Conservation (phyloP, 75 land plant species). For the Sequoiadendron giganteum region DNA sequence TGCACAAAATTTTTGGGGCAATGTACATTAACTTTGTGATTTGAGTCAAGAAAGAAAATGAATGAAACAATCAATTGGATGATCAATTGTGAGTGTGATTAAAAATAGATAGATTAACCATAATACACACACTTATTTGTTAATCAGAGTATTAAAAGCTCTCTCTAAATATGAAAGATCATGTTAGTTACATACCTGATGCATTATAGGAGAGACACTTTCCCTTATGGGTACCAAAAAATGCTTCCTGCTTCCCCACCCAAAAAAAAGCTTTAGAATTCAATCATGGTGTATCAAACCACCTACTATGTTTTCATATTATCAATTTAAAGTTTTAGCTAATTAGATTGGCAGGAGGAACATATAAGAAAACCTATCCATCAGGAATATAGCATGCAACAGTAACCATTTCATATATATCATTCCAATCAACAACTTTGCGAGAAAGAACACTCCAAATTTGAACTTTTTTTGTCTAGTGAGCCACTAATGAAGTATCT, state of each 20-base stretch:
- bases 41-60: too few relatives aligned
- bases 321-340: background rate
- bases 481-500: slow-evolving; percentile 91
- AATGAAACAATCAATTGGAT: too few relatives aligned
- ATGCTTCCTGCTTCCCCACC: slow-evolving; percentile 63
- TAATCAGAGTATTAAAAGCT: background rate
- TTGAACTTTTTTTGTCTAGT: slow-evolving; percentile 87
- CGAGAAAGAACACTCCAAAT: slow-evolving; percentile 86
- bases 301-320: background rate
- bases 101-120: background rate
- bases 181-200: slow-evolving; percentile 43
- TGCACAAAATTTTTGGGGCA: background rate
- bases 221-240: slow-evolving; percentile 92
- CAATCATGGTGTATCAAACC: background rate
- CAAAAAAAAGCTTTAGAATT: background rate
- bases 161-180: background rate
- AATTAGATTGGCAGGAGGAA: background rate
- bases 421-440: slow-evolving; percentile 85
- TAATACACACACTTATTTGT: too few relatives aligned
- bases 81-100: background rate
- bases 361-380: slow-evolving; percentile 61
- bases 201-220: slow-evolving; percentile 79
- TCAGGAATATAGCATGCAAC: slow-evolving; percentile 89
- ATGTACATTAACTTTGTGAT: too few relatives aligned
- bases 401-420: slow-evolving; percentile 94